Conservation (phyloP, 2,329 filamentous ascomycete genomes). For the Epichloe aotearoae region DNA sequence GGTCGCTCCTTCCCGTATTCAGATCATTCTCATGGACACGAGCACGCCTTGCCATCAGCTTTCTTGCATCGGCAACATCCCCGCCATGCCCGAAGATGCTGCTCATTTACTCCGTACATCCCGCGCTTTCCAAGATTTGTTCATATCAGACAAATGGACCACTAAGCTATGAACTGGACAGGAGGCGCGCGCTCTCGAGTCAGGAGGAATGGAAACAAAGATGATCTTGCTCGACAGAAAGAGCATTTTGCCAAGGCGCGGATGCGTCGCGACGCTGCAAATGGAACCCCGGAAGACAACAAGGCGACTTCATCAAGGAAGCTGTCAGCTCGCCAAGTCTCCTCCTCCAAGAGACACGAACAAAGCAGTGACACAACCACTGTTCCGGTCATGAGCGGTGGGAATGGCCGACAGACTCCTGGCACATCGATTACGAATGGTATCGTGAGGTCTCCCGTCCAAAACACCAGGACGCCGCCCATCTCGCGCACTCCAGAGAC, state of each 20-base stretch:
- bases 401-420: not conserved
- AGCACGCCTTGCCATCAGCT: not conserved
- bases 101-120: not conserved
- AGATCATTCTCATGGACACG: not conserved
- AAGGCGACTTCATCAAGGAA: not conserved
- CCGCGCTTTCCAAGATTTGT: not conserved
- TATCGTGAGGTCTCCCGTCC: not conserved
- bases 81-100: not conserved
- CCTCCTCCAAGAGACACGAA: not conserved
- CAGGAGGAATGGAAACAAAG: conserved; percentile 19
- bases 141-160: not conserved
- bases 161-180: conserved; percentile 28
- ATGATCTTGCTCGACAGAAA: conserved; percentile 22
- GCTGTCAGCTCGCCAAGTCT: not conserved
- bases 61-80: not conserved
- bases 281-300: not conserved
- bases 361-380: no score
- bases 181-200: conserved; percentile 24
- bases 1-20: not conserved
- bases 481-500: not conserved
- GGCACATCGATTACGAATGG: not conserved
- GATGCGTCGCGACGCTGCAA: conserved; percentile 5
- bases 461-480: not conserved
- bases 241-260: conserved; percentile 25
- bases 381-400: not conserved